Base-by-base conservation (phyloP, 352 stramenopile genomes). In the Pythium folliculosum region DNA sequence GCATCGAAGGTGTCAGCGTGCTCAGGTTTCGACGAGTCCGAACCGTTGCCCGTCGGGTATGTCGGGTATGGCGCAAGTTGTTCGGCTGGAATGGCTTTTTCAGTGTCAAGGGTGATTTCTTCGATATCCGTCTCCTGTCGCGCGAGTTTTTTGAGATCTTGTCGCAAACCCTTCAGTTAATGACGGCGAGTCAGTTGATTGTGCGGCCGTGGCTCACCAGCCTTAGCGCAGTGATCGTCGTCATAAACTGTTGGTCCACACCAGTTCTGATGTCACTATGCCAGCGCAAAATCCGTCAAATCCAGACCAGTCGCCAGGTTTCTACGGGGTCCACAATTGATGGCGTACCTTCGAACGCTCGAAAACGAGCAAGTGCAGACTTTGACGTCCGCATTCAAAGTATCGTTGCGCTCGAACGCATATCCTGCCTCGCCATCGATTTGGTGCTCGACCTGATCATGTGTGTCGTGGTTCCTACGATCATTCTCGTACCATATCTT, bases 401-500 rank as follows among this genome's bases (percentile, higher is more conserved):
- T 10, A 19, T 60, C 6, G n/a, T 67, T 19, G 45, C 50, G 9
- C 35, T 54, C 19, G 56, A 72, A 17, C 65, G 64, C 17, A 19
- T 70, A 2, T 50, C 72, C 19, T 80, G 70, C 44, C 21, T 77
- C 3, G 16, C 61, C 25, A 64, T 65, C 17, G 70, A 77, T 30
- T 25, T 63, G 17, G 35, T 71, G 4, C 66, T 77, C 21, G 70
- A 77, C 48, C 47, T 67, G 23, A n/a, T 13, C 10, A 67, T 53
- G 32, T 63, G 43, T 14, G 64, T 73, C 17, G 21, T 73, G 12
- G 30, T 77, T 45, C 67, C 35, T 35, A 67, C 78, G 48, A 75
- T 78, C 23, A 69, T 78, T 35, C 55, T 76, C 51, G 44, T 66
- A 2, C 72, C 72, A 27, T 78, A 78, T 48, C 25, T 65, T 0